Percentiles rank a stretch among this genome's conserved stretches.
Conservation (phyloP, 208 protist genomes). For the Leishmania tarentolae region DNA sequence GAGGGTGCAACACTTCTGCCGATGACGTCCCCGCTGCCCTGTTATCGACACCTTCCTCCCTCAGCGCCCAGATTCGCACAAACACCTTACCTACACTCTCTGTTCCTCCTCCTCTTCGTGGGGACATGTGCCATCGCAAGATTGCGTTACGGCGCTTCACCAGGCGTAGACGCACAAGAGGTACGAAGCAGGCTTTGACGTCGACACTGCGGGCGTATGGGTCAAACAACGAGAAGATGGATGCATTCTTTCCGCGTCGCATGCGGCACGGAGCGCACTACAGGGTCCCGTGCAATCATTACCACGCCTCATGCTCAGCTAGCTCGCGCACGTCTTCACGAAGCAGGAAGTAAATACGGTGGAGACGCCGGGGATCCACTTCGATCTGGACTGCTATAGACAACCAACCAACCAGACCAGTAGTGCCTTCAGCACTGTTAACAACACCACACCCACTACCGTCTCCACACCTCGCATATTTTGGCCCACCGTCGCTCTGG, state of each 20-base stretch:
- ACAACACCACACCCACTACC: background rate
- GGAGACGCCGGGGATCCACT: conserved; percentile 14
- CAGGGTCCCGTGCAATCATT: background rate
- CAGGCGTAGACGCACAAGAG: background rate
- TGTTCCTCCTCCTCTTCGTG: background rate
- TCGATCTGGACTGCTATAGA: conserved; percentile 1
- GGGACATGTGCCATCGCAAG: background rate
- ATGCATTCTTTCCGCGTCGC: background rate
- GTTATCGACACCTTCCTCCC: background rate
- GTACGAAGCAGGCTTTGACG: no score
- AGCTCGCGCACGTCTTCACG: conserved; percentile 24
- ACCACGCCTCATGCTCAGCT: conserved; percentile 27
- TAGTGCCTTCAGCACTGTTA: background rate
- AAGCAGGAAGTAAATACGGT: background rate
- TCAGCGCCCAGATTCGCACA: background rate
- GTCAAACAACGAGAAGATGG: background rate
- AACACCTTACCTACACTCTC: background rate
- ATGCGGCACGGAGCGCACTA: background rate
- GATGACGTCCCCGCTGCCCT: background rate
- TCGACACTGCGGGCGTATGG: background rate
- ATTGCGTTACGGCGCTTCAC: background rate
- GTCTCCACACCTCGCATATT: no score
- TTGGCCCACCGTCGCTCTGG: background rate
- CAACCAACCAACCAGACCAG: background rate
- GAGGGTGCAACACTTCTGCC: background rate